A percentile compares a stretch with the other conserved stretches of the same genome.
Evolutionary conservation across 441 rosid species (phyloP).

Genomic region (Francoa sonchifolia): DNA sequence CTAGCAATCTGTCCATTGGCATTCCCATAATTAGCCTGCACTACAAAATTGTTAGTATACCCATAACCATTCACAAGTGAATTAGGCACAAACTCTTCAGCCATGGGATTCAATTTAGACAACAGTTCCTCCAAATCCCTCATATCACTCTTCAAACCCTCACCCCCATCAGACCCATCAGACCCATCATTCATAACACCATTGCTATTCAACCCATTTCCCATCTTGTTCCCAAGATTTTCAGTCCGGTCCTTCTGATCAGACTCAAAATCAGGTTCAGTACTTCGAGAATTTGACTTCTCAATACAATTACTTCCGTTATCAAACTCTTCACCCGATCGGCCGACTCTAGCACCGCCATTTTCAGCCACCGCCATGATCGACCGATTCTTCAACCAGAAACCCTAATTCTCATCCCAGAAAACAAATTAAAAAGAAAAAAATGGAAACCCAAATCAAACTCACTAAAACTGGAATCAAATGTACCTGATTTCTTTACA

Average conservation of each 20-base stretch:
- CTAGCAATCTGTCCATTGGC: constrained; percentile 6
- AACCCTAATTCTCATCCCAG: too few species aligned
- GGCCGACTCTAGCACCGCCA: constrained; percentile 15
- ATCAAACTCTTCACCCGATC: too few species aligned
- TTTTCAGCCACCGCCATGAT: constrained; percentile 19
- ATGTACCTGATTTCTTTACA: too few species aligned
- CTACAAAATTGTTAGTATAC: constrained; percentile 1
- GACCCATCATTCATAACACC: not conserved
- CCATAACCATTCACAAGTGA: constrained; percentile 9
- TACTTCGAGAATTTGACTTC: too few species aligned
- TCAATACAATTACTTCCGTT: too few species aligned
- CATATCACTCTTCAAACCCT: not conserved
- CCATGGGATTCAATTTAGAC: constrained; percentile 14
- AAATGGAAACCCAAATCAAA: too few species aligned
- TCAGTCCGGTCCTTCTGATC: constrained; percentile 7
- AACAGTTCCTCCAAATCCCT: constrained; percentile 6
- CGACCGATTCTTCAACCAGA: constrained; percentile 1
- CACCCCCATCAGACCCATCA: not conserved
- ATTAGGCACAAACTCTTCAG: constrained; percentile 16
- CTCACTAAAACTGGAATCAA: too few species aligned
- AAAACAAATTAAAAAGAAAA: too few species aligned
- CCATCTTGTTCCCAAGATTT: not conserved
- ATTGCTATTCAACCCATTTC: not conserved
- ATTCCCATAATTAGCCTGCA: constrained; percentile 5
- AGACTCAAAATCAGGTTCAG: constrained; percentile 2